phyloP scores from a whole-genome alignment of 352 stramenopile species.

The Hyaloperonospora brassicae region DNA sequence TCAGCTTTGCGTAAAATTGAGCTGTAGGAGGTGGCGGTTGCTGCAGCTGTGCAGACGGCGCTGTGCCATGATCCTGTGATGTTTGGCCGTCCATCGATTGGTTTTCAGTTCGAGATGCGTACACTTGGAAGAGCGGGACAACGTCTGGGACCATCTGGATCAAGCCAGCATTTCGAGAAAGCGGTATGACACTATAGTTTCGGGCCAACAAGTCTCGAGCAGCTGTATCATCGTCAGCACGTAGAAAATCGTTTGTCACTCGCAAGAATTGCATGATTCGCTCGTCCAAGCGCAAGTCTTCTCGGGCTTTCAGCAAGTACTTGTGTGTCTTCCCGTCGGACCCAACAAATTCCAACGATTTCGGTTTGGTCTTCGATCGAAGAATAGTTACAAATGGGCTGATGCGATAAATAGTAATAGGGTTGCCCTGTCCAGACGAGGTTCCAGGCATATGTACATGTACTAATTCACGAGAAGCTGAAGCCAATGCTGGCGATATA shows the following conservation, averaged over 20 bases:
- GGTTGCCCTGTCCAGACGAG: conserved; percentile 18
- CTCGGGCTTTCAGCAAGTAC: conserved; percentile 81
- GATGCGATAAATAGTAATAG: conserved; percentile 35
- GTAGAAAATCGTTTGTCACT: conserved; percentile 66
- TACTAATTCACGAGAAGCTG: conserved; percentile 31
- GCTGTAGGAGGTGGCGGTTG: conserved; percentile 40
- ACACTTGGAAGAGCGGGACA: conserved; percentile 76
- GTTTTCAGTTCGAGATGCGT: conserved; percentile 40
- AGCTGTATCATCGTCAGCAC: conserved; percentile 32
- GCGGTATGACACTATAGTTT: conserved; percentile 73
- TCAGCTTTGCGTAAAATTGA: conserved; percentile 78
- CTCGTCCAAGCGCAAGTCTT: conserved; percentile 86
- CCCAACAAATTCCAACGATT: conserved; percentile 70
- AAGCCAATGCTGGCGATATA: conserved; percentile 58
- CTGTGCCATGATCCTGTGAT: conserved; percentile 16
- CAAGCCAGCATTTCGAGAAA: conserved; percentile 70
- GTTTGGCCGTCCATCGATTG: conserved; percentile 9
- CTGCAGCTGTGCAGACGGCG: conserved; percentile 5
- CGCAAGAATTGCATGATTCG: conserved; percentile 86
- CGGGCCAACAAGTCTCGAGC: conserved; percentile 40
- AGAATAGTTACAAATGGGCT: conserved; percentile 43
- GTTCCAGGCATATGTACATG: conserved; percentile 53
- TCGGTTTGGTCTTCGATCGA: conserved; percentile 82
- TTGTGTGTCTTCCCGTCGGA: conserved; percentile 64
- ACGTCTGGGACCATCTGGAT: conserved; percentile 85